Conservation (phyloP, 2,329 filamentous ascomycete species). For the Cladophialophora immunda region DNA sequence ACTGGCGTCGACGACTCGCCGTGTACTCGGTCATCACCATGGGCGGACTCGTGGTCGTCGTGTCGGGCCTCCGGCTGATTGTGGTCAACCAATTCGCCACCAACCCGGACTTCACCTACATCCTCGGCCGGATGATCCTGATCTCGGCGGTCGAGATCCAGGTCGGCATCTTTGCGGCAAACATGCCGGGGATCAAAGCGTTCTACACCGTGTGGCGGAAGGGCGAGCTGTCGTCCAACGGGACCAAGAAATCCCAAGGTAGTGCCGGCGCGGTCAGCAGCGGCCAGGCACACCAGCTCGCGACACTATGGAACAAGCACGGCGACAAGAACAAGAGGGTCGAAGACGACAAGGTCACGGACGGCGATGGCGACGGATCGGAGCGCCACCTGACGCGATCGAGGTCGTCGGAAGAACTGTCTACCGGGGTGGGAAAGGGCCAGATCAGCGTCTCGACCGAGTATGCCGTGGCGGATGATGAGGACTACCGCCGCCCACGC, state of each 20-base stretch:
- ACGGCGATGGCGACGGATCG: not conserved
- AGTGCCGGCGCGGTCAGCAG: not conserved
- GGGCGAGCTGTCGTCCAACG: not conserved
- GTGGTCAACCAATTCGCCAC: constrained; percentile 4
- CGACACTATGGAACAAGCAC: not conserved
- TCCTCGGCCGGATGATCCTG: constrained; percentile 2
- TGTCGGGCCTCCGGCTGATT: constrained; percentile 2
- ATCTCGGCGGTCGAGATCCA: constrained; percentile 2
- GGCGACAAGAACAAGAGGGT: not conserved
- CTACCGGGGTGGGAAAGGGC: not conserved
- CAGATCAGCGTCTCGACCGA: not conserved
- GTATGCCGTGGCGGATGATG: not conserved
- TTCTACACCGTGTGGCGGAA: not conserved
- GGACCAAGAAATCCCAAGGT: not conserved
- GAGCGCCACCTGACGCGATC: not conserved
- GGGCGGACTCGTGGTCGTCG: not conserved
- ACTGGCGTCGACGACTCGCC: not conserved
- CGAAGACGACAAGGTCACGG: not conserved
- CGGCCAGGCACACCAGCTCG: not conserved
- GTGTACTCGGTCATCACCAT: not conserved
- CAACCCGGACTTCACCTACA: not conserved
- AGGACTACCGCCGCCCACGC: not conserved
- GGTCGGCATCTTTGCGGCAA: constrained; percentile 1
- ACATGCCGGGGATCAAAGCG: not conserved
- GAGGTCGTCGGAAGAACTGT: not conserved